Evolutionary conservation across 768 basidiomycete genomes (phyloP).

Genomic region (Lentinula aciculospora): DNA sequence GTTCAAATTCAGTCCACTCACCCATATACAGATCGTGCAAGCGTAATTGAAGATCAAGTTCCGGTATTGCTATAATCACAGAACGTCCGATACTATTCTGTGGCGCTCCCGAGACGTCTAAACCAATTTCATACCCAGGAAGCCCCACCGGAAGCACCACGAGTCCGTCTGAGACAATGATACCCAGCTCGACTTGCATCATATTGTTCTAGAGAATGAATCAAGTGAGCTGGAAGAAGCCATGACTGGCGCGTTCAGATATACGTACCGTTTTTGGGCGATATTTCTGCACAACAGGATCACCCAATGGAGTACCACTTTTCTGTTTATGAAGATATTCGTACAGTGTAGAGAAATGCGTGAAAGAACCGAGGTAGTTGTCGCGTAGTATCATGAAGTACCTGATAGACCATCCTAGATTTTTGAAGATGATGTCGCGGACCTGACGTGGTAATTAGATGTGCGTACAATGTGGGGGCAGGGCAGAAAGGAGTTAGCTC

Average conservation of each 20-base stretch:
- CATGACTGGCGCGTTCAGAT: neutral
- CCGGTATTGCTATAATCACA: slow-evolving; percentile 53
- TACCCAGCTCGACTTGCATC: slow-evolving; percentile 65
- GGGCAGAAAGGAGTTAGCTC: slow-evolving; percentile 15
- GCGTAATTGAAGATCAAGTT: slow-evolving; percentile 70
- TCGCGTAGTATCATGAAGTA: slow-evolving; percentile 86
- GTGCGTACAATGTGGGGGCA: neutral
- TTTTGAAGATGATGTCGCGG: slow-evolving; percentile 54
- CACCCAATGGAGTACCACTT: slow-evolving; percentile 59
- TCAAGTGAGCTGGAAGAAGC: neutral
- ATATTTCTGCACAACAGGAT: slow-evolving; percentile 77
- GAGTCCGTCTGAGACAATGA: slow-evolving; percentile 46
- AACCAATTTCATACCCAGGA: slow-evolving; percentile 47
- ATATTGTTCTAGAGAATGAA: slow-evolving; percentile 62
- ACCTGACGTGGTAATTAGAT: neutral
- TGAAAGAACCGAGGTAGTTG: slow-evolving; percentile 93
- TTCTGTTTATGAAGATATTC: slow-evolving; percentile 77
- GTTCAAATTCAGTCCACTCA: slow-evolving; percentile 22
- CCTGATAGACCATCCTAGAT: slow-evolving; percentile 83
- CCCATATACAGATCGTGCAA: slow-evolving; percentile 90
- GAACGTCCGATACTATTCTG: slow-evolving; percentile 45
- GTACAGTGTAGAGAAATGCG: slow-evolving; percentile 81
- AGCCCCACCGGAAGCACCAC: slow-evolving; percentile 64
- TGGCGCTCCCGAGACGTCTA: neutral
- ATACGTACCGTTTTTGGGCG: slow-evolving; percentile 64